Evolutionary conservation across 164 flowering plant species (phyloP).

Genomic region (Piper betle): DNA sequence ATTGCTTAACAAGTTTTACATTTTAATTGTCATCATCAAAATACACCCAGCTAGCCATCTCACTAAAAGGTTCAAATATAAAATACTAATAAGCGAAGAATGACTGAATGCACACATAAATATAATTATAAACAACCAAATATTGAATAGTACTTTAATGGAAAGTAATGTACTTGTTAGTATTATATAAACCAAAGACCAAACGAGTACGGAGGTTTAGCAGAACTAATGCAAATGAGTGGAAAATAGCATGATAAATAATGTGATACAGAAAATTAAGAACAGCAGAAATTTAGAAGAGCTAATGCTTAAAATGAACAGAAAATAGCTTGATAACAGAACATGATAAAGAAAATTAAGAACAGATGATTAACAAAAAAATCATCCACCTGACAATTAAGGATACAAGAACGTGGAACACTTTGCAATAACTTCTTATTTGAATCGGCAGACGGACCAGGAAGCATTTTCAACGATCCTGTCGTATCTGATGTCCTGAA

Average conservation of each 20-base stretch:
- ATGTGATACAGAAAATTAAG: no score
- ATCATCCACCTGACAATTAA: slow-evolving; percentile 5
- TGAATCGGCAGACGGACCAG: slow-evolving; percentile 53
- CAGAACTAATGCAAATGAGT: no score
- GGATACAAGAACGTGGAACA: slow-evolving; percentile 61
- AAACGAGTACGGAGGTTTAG: no score
- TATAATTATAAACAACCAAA: background rate
- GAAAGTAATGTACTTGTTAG: background rate
- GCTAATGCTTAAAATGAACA: no score
- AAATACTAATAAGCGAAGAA: no score
- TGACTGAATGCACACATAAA: no score
- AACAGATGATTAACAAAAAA: background rate
- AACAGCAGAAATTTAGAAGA: no score
- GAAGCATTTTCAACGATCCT: slow-evolving; percentile 40
- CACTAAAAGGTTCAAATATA: background rate
- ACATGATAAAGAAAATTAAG: background rate
- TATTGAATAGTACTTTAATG: background rate
- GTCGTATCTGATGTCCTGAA: slow-evolving; percentile 52
- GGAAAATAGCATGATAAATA: no score
- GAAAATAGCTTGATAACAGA: no score
- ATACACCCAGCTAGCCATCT: background rate
- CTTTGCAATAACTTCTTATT: slow-evolving; percentile 41
- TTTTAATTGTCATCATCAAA: background rate
- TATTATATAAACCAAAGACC: background rate
- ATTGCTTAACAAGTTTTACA: background rate